Conservation (phyloP, 176 grass and related monocot genomes). For the Poa annua region DNA sequence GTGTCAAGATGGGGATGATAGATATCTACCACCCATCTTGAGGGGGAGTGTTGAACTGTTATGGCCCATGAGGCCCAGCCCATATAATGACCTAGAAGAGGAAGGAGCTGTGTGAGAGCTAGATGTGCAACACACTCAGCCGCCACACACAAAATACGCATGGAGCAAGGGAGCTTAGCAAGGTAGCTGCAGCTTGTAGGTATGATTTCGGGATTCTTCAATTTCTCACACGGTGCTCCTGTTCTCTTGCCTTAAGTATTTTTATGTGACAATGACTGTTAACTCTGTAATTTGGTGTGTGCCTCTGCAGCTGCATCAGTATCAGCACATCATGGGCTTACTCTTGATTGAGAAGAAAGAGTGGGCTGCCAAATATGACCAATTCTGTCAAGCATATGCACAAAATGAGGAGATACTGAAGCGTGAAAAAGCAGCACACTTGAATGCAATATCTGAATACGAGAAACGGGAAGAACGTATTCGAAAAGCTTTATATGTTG, state of each 20-base stretch:
- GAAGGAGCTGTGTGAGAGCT: no score
- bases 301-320: constrained; percentile 57
- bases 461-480: constrained; percentile 73
- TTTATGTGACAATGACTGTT: not conserved
- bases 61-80: no score
- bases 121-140: no score
- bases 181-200: no score
- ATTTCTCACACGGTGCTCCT: no score
- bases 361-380: constrained; percentile 48
- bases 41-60: no score
- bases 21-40: no score
- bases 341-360: constrained; percentile 67
- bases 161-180: no score
- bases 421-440: constrained; percentile 59
- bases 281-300: not conserved
- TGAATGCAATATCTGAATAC: constrained; percentile 69
- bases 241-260: not conserved
- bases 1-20: no score
- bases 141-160: no score
- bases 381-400: constrained; percentile 47
- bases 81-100: no score
- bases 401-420: constrained; percentile 58
- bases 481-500: constrained; percentile 61
- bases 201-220: no score
- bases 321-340: constrained; percentile 67